phyloP scores from a whole-genome alignment of 139 green algal species.

The Coelastrella sp. region DNA sequence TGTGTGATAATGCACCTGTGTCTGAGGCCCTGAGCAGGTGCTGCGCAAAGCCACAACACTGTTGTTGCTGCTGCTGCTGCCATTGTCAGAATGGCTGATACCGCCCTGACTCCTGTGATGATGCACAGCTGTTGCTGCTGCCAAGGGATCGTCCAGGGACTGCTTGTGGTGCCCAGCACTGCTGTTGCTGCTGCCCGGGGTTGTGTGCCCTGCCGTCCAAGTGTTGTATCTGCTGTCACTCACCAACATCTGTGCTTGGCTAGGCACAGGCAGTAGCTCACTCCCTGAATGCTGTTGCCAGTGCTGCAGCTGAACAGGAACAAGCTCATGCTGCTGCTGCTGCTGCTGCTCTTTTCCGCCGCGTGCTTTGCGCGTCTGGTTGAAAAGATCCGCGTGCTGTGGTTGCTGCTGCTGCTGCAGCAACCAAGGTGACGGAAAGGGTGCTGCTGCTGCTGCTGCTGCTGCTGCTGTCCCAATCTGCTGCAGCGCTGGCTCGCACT shows the following conservation, averaged over 20 bases:
- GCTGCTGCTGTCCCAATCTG: neutral
- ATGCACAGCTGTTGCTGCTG: neutral
- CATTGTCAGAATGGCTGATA: neutral
- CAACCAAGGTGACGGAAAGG: neutral
- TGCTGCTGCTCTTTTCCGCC: slow-evolving; percentile 2
- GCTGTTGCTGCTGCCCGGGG: neutral
- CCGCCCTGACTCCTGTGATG: neutral
- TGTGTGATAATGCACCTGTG: slow-evolving; percentile 21
- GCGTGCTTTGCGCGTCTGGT: neutral
- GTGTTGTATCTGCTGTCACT: neutral
- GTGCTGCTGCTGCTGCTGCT: slow-evolving; percentile 9
- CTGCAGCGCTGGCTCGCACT: slow-evolving; percentile 30
- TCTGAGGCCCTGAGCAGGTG: neutral
- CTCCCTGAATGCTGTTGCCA: neutral
- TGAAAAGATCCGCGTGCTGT: neutral
- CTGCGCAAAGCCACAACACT: neutral
- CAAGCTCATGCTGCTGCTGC: slow-evolving; percentile 7
- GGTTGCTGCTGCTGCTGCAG: slow-evolving; percentile 28
- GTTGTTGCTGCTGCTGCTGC: neutral
- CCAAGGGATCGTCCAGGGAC: neutral
- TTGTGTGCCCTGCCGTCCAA: neutral
- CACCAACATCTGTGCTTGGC: too few relatives aligned
- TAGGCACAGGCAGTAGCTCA: neutral
- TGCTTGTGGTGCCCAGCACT: neutral
- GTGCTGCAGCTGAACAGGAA: neutral